Percentiles rank a stretch among this genome's conserved stretches.
Conservation (phyloP, 306 rosid genomes). For the Dalbergia cochinchinensis region DNA sequence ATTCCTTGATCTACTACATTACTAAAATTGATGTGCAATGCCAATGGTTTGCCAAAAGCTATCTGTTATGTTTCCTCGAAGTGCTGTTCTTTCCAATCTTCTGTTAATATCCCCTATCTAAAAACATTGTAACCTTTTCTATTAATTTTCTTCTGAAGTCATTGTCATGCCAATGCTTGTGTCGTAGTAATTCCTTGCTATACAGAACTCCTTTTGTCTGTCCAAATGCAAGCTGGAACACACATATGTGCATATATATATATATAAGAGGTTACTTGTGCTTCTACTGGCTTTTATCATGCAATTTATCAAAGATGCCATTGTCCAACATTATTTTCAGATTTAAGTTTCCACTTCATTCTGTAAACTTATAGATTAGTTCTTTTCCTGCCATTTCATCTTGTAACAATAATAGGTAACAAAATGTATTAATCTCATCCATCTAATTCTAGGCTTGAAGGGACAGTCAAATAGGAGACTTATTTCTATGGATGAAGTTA, state of each 20-base stretch:
- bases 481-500: constrained; percentile 85
- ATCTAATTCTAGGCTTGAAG: constrained; percentile 67
- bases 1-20: background rate
- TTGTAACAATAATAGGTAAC: constrained; percentile 17
- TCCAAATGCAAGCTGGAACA: constrained; percentile 15
- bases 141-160: background rate
- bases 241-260: constrained; percentile 5
- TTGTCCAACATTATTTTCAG: background rate
- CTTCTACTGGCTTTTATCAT: background rate
- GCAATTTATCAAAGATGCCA: constrained; percentile 7
- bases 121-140: background rate
- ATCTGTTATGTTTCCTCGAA: constrained; percentile 24
- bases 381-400: constrained; percentile 8
- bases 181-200: constrained; percentile 7
- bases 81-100: constrained; percentile 17
- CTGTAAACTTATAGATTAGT: constrained; percentile 12
- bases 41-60: constrained; percentile 22
- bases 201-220: constrained; percentile 16
- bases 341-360: constrained; percentile 2
- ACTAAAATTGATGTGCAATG: constrained; percentile 4
- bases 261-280: constrained; percentile 3
- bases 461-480: constrained; percentile 92
- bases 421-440: constrained; percentile 24
- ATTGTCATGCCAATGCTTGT: constrained; percentile 10
- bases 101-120: background rate